These are phyloP conservation scores for Sisymbrium irio DNA, from an alignment of 345 rosid species.

Conservation along the genomic window DNA sequence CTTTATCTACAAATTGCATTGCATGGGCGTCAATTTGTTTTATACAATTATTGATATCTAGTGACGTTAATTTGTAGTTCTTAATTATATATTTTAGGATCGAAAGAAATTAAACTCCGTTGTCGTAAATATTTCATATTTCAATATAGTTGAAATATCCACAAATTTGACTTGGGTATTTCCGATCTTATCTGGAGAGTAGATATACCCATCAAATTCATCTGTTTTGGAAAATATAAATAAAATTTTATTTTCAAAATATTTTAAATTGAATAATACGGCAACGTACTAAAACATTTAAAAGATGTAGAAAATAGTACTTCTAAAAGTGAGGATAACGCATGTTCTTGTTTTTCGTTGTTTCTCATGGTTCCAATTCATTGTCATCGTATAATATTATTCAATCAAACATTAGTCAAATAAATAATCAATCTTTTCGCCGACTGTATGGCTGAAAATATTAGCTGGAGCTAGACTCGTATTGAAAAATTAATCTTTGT, in stretches of 20 bases:
- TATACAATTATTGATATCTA: not conserved
- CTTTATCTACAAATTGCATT: slow-evolving; percentile 20
- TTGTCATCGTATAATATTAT: not conserved
- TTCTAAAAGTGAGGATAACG: slow-evolving; percentile 2
- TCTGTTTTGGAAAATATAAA: not conserved
- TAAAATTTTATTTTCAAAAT: not conserved
- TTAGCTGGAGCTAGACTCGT: slow-evolving; percentile 40
- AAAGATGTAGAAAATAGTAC: not conserved
- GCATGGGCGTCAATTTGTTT: slow-evolving; percentile 21
- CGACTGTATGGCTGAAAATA: slow-evolving; percentile 40
- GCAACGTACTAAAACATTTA: not conserved
- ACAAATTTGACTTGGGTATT: not conserved
- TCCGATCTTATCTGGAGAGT: slow-evolving; percentile 12
- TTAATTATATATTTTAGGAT: not conserved
- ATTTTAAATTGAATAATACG: not conserved
- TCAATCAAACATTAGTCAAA: slow-evolving; percentile 12
- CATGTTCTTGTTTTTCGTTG: not conserved
- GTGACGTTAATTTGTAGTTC: not conserved
- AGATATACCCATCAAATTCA: slow-evolving; percentile 11
- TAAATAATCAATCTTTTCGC: slow-evolving; percentile 24
- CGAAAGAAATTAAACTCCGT: not conserved
- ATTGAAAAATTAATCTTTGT: slow-evolving; percentile 7
- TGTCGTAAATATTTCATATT: not conserved
- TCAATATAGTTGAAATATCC: not conserved
- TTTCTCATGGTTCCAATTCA: not conserved